Evolutionary conservation across 1,139 yeast genomes (phyloP).

Genomic region (Williopsis jadinii): DNA sequence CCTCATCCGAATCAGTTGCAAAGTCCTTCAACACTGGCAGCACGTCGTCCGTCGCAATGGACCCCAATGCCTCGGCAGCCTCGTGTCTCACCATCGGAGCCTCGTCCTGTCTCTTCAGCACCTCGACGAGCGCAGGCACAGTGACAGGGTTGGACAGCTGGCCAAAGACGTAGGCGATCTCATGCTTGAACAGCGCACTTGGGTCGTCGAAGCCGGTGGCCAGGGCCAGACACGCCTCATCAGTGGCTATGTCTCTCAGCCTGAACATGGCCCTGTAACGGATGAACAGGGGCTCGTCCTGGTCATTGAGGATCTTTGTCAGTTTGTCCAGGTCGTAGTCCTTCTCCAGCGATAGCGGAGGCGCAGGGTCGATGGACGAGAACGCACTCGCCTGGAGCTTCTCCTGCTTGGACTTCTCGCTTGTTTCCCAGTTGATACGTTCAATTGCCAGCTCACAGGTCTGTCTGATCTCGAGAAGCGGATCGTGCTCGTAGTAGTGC

Average conservation of each 20-base stretch:
- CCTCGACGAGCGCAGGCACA: constrained; percentile 80
- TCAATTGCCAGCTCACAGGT: constrained; percentile 97
- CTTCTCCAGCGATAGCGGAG: constrained; percentile 72
- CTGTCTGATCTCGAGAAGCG: constrained; percentile 83
- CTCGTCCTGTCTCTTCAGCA: constrained; percentile 67
- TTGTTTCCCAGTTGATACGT: constrained; percentile 87
- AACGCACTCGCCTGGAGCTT: constrained; percentile 68
- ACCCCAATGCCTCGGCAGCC: constrained; percentile 97
- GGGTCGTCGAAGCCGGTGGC: constrained; percentile 88
- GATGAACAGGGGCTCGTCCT: constrained; percentile 72
- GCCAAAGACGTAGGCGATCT: constrained; percentile 96
- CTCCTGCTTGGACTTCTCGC: constrained; percentile 57
- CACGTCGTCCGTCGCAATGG: constrained; percentile 96
- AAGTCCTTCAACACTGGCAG: constrained; percentile 78
- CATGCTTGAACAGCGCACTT: constrained; percentile 93
- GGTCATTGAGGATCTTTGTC: constrained; percentile 66
- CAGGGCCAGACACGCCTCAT: constrained; percentile 86
- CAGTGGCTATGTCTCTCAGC: constrained; percentile 88
- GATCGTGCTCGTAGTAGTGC: constrained; percentile 63
- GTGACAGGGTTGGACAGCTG: constrained; percentile 93
- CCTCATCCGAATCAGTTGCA: constrained; percentile 75
- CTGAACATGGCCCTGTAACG: constrained; percentile 99
- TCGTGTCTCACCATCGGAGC: constrained; percentile 99
- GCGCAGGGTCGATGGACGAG: constrained; percentile 95
- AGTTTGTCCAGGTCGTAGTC: constrained; percentile 57